phyloP scores from a whole-genome alignment of 2,329 filamentous ascomycete species.

The Mollisiaceae sp. region DNA sequence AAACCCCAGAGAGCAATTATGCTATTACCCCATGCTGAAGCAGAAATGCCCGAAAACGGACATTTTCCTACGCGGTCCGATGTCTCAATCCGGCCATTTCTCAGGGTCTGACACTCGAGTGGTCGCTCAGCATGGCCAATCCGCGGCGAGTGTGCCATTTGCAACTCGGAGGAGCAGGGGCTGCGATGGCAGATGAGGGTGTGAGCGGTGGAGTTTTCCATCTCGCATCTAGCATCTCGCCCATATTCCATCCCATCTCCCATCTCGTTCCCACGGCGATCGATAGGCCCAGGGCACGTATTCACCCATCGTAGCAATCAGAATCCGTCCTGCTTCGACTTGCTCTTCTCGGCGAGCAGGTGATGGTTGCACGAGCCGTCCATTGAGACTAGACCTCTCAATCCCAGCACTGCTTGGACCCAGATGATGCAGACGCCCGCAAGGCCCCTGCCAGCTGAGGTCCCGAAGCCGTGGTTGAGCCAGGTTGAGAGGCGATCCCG shows the following conservation, averaged over 20 bases:
- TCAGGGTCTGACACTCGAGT: not conserved
- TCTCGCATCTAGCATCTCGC: not conserved
- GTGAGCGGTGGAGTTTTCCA: not conserved
- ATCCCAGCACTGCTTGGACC: not conserved
- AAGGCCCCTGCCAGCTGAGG: not conserved
- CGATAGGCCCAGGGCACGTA: not conserved
- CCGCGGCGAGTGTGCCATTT: conserved; percentile 1
- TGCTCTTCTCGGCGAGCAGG: not conserved
- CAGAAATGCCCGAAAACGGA: not conserved
- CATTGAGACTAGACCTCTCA: not conserved
- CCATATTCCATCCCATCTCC: not conserved
- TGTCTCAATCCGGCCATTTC: conserved; percentile 6
- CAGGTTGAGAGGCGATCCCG: conserved; percentile 12
- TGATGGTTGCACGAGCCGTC: not conserved
- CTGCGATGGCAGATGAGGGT: not conserved
- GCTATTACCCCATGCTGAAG: not conserved
- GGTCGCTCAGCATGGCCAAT: not conserved
- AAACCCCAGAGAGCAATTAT: conserved; percentile 2
- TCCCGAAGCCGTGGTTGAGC: not conserved
- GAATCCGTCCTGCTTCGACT: not conserved
- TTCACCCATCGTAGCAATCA: not conserved
- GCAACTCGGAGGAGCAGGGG: not conserved
- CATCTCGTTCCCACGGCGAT: not conserved
- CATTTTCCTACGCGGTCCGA: not conserved
- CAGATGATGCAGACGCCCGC: not conserved